phyloP scores from a whole-genome alignment of 2,329 filamentous ascomycete species.

The Colletotrichum sp. region DNA sequence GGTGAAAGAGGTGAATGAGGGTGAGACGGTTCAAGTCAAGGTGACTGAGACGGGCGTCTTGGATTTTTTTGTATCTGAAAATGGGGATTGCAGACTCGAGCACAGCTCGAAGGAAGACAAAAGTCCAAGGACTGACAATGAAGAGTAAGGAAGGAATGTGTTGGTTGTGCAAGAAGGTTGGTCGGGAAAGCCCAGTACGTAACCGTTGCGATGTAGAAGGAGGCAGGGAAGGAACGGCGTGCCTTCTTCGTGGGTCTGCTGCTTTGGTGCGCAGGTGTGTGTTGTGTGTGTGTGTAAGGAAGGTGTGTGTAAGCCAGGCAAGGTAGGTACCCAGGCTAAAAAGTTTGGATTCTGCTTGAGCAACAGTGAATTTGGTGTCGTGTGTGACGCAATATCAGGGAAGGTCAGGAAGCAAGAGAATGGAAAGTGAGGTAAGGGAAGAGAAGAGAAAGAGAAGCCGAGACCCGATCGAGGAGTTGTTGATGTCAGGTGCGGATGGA shows the following conservation, averaged over 20 bases:
- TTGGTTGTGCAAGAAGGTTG: conserved; percentile 15
- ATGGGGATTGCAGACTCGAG: neutral
- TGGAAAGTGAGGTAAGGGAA: neutral
- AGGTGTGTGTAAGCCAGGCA: neutral
- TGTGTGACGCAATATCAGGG: conserved; percentile 12
- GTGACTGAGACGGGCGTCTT: conserved; percentile 8
- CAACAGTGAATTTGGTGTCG: neutral
- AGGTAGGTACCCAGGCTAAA: neutral
- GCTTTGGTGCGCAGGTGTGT: neutral
- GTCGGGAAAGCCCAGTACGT: conserved; percentile 9
- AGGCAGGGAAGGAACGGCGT: conserved; percentile 18
- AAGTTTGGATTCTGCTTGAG: neutral
- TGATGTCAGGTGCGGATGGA: conserved; percentile 13
- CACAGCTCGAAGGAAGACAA: neutral
- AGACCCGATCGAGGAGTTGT: conserved; percentile 1
- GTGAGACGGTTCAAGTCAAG: conserved; percentile 17
- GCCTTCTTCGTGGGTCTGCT: neutral
- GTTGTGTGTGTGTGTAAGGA: neutral
- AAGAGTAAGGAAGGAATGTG: conserved; percentile 14
- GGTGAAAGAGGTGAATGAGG: conserved; percentile 8
- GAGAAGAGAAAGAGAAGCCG: neutral
- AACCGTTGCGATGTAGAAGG: conserved; percentile 9
- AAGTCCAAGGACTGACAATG: conserved; percentile 2
- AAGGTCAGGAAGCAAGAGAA: conserved; percentile 4
- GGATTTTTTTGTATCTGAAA: conserved; percentile 7